Percentiles rank a stretch among this genome's conserved stretches.
Evolutionary conservation across 441 rosid genomes (phyloP).

Genomic region (Pelargonium cotyledonis): DNA sequence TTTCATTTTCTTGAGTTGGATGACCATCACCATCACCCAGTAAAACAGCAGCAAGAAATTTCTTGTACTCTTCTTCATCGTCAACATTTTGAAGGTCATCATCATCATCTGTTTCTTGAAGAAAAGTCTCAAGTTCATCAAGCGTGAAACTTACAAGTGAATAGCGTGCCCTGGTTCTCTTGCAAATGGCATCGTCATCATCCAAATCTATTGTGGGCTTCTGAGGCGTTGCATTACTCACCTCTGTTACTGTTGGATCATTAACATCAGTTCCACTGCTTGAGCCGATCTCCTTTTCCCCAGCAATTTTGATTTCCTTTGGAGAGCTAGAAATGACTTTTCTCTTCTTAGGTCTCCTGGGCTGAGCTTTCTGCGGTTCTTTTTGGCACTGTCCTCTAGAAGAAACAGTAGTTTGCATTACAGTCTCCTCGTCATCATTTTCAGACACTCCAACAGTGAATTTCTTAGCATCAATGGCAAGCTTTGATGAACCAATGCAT

Average conservation of each 20-base stretch:
- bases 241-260: conserved; percentile 20
- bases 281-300: conserved; percentile 23
- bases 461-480: conserved; percentile 18
- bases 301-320: conserved; percentile 17
- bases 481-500: conserved; percentile 25
- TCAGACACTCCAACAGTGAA: conserved; percentile 35
- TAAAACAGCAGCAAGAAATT: conserved; percentile 87
- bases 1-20: conserved; percentile 33
- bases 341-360: conserved; percentile 25
- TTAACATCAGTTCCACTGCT: conserved; percentile 25
- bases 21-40: conserved; percentile 45
- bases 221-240: conserved; percentile 16
- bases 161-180: conserved; percentile 85
- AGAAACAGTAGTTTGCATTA: conserved; percentile 27
- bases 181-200: conserved; percentile 71
- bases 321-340: conserved; percentile 24
- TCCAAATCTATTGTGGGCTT: conserved; percentile 20
- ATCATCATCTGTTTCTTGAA: conserved; percentile 94
- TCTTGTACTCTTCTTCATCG: conserved; percentile 82
- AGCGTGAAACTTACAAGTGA: conserved; percentile 84
- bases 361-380: conserved; percentile 12
- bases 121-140: conserved; percentile 96
- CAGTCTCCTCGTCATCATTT: conserved; percentile 38
- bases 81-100: conserved; percentile 81
- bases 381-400: conserved; percentile 25